Evolutionary conservation across 2,329 filamentous ascomycete species (phyloP), one percentile per base, ranked within the genome.

Genomic region (Capronia coronata): DNA sequence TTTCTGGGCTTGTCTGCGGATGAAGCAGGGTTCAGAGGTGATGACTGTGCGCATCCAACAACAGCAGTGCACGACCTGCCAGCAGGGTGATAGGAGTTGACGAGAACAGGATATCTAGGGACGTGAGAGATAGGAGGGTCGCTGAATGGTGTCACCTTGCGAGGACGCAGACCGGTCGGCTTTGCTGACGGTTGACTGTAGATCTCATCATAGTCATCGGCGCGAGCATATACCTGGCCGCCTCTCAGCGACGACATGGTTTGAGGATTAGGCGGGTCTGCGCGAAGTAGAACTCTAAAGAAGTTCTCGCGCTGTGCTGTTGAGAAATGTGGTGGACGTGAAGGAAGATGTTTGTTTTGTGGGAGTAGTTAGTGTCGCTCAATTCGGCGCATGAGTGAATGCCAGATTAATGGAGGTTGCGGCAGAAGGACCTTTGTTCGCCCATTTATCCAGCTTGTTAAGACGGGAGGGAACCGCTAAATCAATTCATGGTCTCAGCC

Each of bases 81-180:
- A 14, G 43, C 32, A 14, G 25, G 10, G 7, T 39, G 21, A 22
- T 27, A 23, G 25, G 41, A 23, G 25, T 40, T 23, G 14, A 16
- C 29, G 1, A 21, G n/a, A 9, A 2, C 4, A 43, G 48, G 23
- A 14, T 25, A n/a, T 45, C 18, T 11, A 23, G 16, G 23, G 37
- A 32, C n/a, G 25, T 43, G 32, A 10, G 25, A 21, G 11, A 38
- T 10, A 23, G 32, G 21, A 34, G 29, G 46, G 29, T 43, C 25
- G 7, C 10, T 30, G 10, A 18, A 22, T 18, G 37, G 37, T 21
- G 27, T 48, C 3, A n/a, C 3, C 8, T 22, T 41, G 19, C 21
- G 45, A 46, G 32, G 7, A 22, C 48, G 52, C 39, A 48, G 45
- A 14, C 52, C 48, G 23, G 48, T 43, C 18, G 48, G 44, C 23